A percentile compares a stretch with the other conserved stretches of the same genome.
These are phyloP conservation scores for Neurospora sp. DNA, from an alignment of 495 filamentous ascomycete genomes.

Conservation along the genomic window DNA sequence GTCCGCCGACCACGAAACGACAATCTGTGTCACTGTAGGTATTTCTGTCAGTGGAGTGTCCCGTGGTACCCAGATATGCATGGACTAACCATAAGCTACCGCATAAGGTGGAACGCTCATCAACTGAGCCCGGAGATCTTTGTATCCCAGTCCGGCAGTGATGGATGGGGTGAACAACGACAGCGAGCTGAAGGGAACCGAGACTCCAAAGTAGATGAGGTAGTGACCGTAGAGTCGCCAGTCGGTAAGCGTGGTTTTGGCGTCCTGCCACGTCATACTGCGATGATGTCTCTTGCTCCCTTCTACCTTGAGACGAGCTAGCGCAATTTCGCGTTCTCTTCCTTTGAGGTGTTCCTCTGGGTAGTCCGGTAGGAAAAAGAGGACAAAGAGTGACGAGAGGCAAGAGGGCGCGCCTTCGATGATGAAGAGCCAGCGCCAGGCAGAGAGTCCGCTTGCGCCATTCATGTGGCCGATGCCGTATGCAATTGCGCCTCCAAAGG, in stretches of 20 bases:
- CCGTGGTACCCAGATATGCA: background rate
- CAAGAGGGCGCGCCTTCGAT: constrained; percentile 56
- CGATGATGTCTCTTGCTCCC: constrained; percentile 45
- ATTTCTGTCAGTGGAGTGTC: background rate
- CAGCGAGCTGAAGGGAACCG: constrained; percentile 55
- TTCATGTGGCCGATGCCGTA: constrained; percentile 62
- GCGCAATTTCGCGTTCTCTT: constrained; percentile 47
- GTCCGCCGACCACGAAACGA: constrained; percentile 54
- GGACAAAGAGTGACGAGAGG: constrained; percentile 43
- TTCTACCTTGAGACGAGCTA: constrained; percentile 41
- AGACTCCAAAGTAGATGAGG: constrained; percentile 55
- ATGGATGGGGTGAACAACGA: constrained; percentile 64
- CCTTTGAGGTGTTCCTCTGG: constrained; percentile 48
- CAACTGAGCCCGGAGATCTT: constrained; percentile 52
- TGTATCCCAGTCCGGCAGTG: constrained; percentile 54
- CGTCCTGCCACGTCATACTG: constrained; percentile 51
- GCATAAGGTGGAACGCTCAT: constrained; percentile 74
- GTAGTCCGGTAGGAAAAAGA: constrained; percentile 56
- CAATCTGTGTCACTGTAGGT: constrained; percentile 34
- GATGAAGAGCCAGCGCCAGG: constrained; percentile 70
- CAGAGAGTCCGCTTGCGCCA: constrained; percentile 43
- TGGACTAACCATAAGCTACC: constrained; percentile 42
- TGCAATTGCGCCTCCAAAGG: constrained; percentile 61
- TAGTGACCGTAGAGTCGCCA: constrained; percentile 57
- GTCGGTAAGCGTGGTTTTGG: constrained; percentile 46